These are phyloP conservation scores for Bolboschoenoplectus hybrid DNA, from an alignment of 202 grass and related monocot species.

Conservation along the genomic window DNA sequence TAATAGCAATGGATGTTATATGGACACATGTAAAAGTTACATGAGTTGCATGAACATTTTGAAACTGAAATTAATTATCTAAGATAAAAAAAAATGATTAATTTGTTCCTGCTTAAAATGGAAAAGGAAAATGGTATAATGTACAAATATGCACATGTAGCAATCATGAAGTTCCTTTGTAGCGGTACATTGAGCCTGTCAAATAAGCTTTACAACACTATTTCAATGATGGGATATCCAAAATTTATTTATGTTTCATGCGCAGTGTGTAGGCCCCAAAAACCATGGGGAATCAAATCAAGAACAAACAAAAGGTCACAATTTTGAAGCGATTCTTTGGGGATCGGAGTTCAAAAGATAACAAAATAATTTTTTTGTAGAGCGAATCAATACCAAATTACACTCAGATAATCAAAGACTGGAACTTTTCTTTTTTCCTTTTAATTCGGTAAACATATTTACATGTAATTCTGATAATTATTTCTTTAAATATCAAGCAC, in stretches of 20 bases:
- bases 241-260: not conserved
- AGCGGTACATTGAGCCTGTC: not conserved
- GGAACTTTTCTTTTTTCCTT: not conserved
- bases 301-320: not conserved
- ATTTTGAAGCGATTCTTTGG: constrained; percentile 12
- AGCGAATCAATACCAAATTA: constrained; percentile 23
- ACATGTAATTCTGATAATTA: not conserved
- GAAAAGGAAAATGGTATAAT: not conserved
- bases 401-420: not conserved
- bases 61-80: not conserved
- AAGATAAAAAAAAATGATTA: not conserved
- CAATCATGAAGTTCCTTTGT: constrained; percentile 14
- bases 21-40: not conserved
- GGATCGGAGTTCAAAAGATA: not conserved
- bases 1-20: not conserved
- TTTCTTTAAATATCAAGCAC: not conserved
- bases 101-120: not conserved
- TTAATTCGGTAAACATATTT: not conserved
- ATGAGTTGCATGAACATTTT: not conserved
- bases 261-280: constrained; percentile 16
- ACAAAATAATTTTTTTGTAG: not conserved
- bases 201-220: constrained; percentile 30
- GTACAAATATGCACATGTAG: constrained; percentile 19
- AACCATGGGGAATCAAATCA: not conserved
- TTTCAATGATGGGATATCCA: constrained; percentile 9